Conservation (phyloP, 257 asterid species). For the Agastache rugosa region DNA sequence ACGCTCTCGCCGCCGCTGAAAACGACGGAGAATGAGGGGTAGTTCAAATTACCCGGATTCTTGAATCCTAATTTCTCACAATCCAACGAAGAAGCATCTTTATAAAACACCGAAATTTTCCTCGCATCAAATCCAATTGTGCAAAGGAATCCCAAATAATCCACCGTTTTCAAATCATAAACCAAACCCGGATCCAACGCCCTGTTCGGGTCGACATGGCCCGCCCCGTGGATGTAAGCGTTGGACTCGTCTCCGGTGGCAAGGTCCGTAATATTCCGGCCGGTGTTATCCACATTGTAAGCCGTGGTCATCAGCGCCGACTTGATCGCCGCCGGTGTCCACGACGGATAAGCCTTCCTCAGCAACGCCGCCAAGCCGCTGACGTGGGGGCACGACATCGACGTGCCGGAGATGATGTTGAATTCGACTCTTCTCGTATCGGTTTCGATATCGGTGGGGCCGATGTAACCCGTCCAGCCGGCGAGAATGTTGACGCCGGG, state of each 20-base stretch:
- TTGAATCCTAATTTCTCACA: constrained; percentile 50
- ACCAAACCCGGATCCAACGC: constrained; percentile 86
- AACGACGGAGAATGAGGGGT: constrained; percentile 85
- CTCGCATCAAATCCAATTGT: constrained; percentile 60
- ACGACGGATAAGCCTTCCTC: constrained; percentile 62
- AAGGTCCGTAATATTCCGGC: constrained; percentile 66
- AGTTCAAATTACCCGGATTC: constrained; percentile 81
- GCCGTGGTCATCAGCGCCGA: constrained; percentile 92
- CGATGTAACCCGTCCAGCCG: constrained; percentile 76
- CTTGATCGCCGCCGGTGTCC: constrained; percentile 88
- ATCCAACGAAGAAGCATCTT: constrained; percentile 51
- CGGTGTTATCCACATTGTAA: constrained; percentile 66
- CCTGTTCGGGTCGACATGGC: constrained; percentile 88
- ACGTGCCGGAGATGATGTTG: constrained; percentile 87
- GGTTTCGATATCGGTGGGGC: constrained; percentile 76
- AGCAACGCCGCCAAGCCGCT: constrained; percentile 91
- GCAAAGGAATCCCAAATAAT: constrained; percentile 78
- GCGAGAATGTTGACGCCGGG: constrained; percentile 96
- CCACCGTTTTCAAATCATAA: constrained; percentile 54
- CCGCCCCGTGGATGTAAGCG: constrained; percentile 76
- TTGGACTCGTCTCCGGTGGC: constrained; percentile 72
- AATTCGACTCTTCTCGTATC: constrained; percentile 81
- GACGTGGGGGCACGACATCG: constrained; percentile 97
- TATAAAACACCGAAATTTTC: constrained; percentile 54
- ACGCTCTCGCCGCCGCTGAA: constrained; percentile 39